Conservation (phyloP, 768 basidiomycete species). For the Serendipita sp. region DNA sequence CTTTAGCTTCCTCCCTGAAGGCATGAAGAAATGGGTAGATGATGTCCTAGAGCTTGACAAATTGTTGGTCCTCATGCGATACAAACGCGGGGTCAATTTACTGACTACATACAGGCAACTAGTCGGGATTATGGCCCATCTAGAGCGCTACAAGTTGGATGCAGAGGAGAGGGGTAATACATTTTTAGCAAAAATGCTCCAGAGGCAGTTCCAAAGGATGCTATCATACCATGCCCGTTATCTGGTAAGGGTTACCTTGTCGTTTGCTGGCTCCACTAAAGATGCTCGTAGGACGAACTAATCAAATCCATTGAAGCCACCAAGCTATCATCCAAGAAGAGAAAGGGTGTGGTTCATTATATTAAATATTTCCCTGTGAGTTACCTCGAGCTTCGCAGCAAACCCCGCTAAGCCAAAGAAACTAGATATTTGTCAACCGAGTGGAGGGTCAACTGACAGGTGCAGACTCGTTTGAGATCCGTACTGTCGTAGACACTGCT, state of each 20-base stretch:
- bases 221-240: conserved; percentile 61
- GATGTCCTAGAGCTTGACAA: conserved; percentile 54
- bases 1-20: conserved; percentile 78
- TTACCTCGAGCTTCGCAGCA: neutral
- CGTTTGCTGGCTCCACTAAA: neutral
- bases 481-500: conserved; percentile 56
- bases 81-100: too few relatives aligned
- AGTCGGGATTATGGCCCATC: conserved; percentile 58
- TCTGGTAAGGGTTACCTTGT: conserved; percentile 20
- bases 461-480: conserved; percentile 60
- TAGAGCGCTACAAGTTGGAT: conserved; percentile 63
- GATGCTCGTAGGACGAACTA: conserved; percentile 51
- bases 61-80: conserved; percentile 34
- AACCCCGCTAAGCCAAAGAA: neutral
- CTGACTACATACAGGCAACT: conserved; percentile 42
- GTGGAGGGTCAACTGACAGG: conserved; percentile 74
- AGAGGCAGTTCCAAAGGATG: conserved; percentile 68
- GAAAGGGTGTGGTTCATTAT: conserved; percentile 82
- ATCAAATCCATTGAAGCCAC: conserved; percentile 79
- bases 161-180: conserved; percentile 65
- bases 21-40: conserved; percentile 77
- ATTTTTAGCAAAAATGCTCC: conserved; percentile 54
- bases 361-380: conserved; percentile 75
- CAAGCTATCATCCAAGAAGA: conserved; percentile 80
- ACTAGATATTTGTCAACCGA: conserved; percentile 48